Conservation (phyloP, 225 moss, liverwort and hornwort genomes). For the Marchantia polymorpha region DNA sequence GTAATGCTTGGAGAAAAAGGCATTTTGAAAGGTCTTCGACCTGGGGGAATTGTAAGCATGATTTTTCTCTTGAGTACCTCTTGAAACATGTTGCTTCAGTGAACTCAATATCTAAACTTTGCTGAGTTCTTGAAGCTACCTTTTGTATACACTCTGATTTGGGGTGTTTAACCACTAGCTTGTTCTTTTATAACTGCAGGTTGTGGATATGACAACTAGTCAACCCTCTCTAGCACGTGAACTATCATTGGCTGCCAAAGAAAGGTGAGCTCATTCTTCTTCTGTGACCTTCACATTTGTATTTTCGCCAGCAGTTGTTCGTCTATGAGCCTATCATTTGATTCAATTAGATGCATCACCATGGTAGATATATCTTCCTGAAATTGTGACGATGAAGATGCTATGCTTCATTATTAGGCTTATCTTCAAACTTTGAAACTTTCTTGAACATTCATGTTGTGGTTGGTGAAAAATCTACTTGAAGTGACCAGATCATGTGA, state of each 20-base stretch:
- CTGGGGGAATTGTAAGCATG: slow-evolving; percentile 80
- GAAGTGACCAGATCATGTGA: slow-evolving; percentile 66
- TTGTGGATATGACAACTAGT: slow-evolving; percentile 98
- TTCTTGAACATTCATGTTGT: not conserved
- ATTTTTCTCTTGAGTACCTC: not conserved
- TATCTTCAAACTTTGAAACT: not conserved
- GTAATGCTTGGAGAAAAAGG: slow-evolving; percentile 86
- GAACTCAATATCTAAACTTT: not conserved
- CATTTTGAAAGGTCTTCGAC: slow-evolving; percentile 63
- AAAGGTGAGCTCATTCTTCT: slow-evolving; percentile 41
- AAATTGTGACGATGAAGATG: not conserved
- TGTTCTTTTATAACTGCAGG: slow-evolving; percentile 38
- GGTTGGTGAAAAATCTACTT: not conserved
- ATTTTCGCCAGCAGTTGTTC: not conserved
- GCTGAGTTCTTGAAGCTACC: not conserved
- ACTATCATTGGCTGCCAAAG: slow-evolving; percentile 58
- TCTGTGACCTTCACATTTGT: too few relatives aligned
- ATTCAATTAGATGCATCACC: not conserved
- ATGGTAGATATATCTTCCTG: not conserved
- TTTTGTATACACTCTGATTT: not conserved
- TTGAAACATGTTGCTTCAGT: not conserved
- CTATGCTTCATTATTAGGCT: not conserved
- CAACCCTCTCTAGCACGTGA: slow-evolving; percentile 91
- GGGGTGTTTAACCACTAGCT: not conserved
- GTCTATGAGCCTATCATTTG: not conserved